These are phyloP conservation scores for Hymenoscyphus fructigenus DNA, from an alignment of 2,329 filamentous ascomycete genomes.

Conservation along the genomic window DNA sequence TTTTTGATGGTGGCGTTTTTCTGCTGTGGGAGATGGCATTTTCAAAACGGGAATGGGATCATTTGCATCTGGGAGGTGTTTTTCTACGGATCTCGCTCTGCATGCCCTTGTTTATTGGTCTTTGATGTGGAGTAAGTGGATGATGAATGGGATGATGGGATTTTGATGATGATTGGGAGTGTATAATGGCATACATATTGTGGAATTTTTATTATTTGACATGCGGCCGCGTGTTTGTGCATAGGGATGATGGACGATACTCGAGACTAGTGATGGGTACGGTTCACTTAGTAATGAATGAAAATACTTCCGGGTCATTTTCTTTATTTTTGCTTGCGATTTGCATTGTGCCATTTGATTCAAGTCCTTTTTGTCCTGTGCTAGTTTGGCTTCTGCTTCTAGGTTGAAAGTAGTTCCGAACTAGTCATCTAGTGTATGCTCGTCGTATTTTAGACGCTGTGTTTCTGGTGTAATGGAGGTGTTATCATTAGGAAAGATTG, in stretches of 20 bases:
- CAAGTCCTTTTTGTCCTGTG: too few relatives aligned
- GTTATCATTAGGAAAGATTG: too few relatives aligned
- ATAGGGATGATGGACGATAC: not conserved
- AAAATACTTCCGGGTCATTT: not conserved
- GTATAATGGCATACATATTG: not conserved
- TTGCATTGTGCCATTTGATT: too few relatives aligned
- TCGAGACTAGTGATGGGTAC: not conserved
- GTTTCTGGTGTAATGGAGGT: too few relatives aligned
- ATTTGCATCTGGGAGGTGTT: slow-evolving; percentile 1
- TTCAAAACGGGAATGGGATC: not conserved
- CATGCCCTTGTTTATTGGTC: not conserved
- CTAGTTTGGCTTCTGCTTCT: too few relatives aligned
- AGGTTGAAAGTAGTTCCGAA: too few relatives aligned
- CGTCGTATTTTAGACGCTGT: too few relatives aligned
- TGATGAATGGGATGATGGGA: not conserved
- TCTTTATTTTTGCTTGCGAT: not conserved
- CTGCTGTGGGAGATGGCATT: not conserved
- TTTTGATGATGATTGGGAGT: not conserved
- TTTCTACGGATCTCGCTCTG: not conserved
- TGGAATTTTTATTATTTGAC: not conserved
- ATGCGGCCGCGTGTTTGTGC: not conserved
- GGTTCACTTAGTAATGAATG: slow-evolving; percentile 1
- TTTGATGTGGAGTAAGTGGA: slow-evolving; percentile 3
- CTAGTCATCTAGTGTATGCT: too few relatives aligned
- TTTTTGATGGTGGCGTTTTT: slow-evolving; percentile 3